A percentile compares a stretch with the other conserved stretches of the same genome.
These are phyloP conservation scores for Saccharomyces hybrid DNA, from an alignment of 1,139 yeast species.

Conservation along the genomic window DNA sequence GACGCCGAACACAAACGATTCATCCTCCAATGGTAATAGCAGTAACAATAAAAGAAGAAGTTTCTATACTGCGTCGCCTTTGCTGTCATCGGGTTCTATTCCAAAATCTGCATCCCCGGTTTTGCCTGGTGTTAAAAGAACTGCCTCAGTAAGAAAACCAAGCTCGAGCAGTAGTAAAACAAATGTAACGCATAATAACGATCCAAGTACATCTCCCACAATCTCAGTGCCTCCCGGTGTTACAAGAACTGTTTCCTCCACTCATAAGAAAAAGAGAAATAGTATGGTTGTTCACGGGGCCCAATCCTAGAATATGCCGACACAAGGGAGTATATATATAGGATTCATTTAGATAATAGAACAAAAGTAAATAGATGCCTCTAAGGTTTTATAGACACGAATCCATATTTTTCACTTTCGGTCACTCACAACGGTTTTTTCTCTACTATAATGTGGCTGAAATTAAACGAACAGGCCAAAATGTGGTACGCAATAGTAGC, in stretches of 20 bases:
- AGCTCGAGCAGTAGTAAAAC: constrained; percentile 3
- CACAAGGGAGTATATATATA: neutral
- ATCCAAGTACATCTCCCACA: neutral
- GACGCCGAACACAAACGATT: neutral
- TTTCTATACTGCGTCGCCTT: constrained; percentile 19
- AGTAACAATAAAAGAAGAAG: constrained; percentile 20
- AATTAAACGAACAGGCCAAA: neutral
- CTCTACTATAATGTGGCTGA: neutral
- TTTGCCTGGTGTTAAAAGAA: constrained; percentile 28
- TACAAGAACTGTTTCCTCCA: neutral
- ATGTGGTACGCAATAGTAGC: neutral
- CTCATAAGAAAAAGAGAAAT: neutral
- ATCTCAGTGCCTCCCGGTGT: neutral
- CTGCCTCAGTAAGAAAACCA: constrained; percentile 20
- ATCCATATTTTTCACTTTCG: neutral
- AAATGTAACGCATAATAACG: neutral
- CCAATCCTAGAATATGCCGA: neutral
- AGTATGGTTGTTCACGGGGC: neutral
- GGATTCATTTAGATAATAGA: neutral
- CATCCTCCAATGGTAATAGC: constrained; percentile 4
- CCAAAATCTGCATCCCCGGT: constrained; percentile 14
- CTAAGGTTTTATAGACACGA: neutral
- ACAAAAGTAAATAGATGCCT: neutral
- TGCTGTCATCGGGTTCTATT: constrained; percentile 6
- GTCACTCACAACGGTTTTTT: neutral